Base-by-base conservation (phyloP, 495 filamentous ascomycete species). In the Neurospora terricola region DNA sequence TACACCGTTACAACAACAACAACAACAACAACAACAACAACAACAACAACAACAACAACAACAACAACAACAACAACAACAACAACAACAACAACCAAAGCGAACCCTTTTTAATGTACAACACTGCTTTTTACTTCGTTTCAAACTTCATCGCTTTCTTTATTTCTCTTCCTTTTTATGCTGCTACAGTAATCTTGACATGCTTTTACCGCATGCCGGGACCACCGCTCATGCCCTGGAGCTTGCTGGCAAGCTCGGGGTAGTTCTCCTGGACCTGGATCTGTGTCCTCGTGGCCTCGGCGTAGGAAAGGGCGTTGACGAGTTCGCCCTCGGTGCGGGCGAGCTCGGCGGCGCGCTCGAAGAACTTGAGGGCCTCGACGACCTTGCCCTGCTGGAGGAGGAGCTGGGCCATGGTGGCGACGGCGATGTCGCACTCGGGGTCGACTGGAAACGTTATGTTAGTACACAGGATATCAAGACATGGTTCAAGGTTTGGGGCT, bases 361-460 rank as follows among this genome's bases (percentile, higher is more conserved):
- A 99, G 85, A 98, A 98, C 82, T 92, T 93, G 62, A 99, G 90
- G 3, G 96, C 96, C 73, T 98, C 93, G 23, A 90, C 92, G 43
- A 98, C 96, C 84, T 97, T 97, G 78, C 95, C 95, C 84, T 98
- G 96, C 80, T 99, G 96, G 27, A 99, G 87, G 37, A 98, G 89
- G n/a, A 99, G 87, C 82, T 99, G 96, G 7, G 96, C 96, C 96
- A 99, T 98, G 59, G 96, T 99, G 59, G 96, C 96, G 27, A 99
- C 96, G 69, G 96, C 96, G 78, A 99, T 98, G 79, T 99, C 96
- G 80, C 96, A 98, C 81, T 99, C 96, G 39, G 96, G 96, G 79
- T 99, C 96, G 78, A 99, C 94, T 97, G 75, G n/a, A 74, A 54
- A n/a, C 2, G 5, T 16, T 16, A 79, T 72, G 79, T 84, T 71